Base-by-base conservation (phyloP, 352 stramenopile genomes). In the Blastocystis sp. region DNA sequence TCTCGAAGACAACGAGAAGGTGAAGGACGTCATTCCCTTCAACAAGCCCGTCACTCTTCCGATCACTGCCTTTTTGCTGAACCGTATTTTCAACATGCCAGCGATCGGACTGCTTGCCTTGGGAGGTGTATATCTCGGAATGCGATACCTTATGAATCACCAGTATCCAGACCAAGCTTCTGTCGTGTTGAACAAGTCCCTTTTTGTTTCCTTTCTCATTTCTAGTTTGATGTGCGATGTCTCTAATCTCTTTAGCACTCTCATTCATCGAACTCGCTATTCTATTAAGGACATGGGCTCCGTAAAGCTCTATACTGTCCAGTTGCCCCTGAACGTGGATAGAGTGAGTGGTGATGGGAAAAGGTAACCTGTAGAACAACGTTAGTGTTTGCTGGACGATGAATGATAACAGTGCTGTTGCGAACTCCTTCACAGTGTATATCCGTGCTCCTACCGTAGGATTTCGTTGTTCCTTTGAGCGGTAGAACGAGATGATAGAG, bases 1-100 rank as follows among this genome's bases (percentile, higher is more conserved):
- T 1, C 48, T 81, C 34, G 69, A 81, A 48, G 69, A 81, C 44
- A 49, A 81, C n/a, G 64, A 76, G 29, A 51, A 63, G 1, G 29
- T 44, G 1, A 24, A 44, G 32, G 63, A 44, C 4, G 8, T 81
- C n/a, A 81, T 81, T 64, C 69, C 69, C 18, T 81, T 81, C 16
- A 63, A 21, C 32, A n/a, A 48, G 9, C 48, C 48, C 9, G 27
- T 64, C 9, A 81, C 69, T 11, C 69, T 81, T 64, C 69, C 69
- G 3, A n/a, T 64, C 34, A 57, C 69, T 29, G 69, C 69, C 3
- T 29, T 81, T 29, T 1, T 81, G 7, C 16, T 64, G n/a, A 64
- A 81, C 42, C 29, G 44, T 16, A 42, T 81, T 46, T 34, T 64
- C 3, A 42, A 64, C 40, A 49, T 81, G 24, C 38, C 46, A 0